Evolutionary conservation across 345 rosid genomes (phyloP).

Genomic region (Rhodamnia rubescens): DNA sequence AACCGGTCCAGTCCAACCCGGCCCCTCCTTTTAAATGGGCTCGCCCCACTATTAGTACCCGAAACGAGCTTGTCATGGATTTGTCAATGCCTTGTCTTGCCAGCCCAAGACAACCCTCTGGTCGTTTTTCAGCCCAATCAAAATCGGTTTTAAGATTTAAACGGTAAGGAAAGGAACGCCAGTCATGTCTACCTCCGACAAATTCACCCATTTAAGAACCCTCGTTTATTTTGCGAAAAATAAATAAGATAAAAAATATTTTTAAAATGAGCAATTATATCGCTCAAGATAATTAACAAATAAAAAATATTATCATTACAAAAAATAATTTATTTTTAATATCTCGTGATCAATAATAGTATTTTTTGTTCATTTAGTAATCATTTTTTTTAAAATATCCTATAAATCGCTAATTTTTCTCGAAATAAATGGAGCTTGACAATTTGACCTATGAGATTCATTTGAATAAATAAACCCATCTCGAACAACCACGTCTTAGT

Average conservation of each 20-base stretch:
- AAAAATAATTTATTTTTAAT: no score
- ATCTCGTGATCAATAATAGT: no score
- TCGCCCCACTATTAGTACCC: background rate
- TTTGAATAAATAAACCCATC: background rate
- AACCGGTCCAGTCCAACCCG: background rate
- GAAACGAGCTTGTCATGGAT: background rate
- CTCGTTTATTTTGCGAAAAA: background rate
- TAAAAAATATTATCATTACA: rapidly evolving
- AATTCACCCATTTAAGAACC: background rate
- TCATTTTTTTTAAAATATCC: rapidly evolving
- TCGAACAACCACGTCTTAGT: background rate
- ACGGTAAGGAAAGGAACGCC: background rate
- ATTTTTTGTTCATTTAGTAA: background rate
- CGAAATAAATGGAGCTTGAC: rapidly evolving
- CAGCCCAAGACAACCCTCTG: background rate
- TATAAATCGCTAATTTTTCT: rapidly evolving
- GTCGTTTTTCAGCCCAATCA: background rate
- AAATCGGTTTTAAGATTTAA: background rate
- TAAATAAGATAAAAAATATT: background rate
- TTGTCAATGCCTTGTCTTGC: background rate
- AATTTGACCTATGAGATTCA: background rate
- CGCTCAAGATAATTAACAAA: background rate
- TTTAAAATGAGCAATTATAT: background rate
- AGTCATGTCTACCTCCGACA: background rate
- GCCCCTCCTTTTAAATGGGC: background rate